Conservation (phyloP, 2,329 filamentous ascomycete species). For the Botrytis fabae region DNA sequence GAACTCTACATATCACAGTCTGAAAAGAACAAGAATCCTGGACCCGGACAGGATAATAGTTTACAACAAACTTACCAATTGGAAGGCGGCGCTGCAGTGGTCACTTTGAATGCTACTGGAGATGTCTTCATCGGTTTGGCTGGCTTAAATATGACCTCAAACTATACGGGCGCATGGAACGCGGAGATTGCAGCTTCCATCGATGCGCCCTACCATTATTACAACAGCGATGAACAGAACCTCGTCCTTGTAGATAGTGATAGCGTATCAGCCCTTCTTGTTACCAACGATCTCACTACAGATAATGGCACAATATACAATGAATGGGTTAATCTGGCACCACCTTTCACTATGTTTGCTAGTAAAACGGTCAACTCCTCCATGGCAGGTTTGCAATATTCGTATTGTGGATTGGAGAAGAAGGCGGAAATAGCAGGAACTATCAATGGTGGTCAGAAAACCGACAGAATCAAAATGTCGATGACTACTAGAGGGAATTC, state of each 20-base stretch:
- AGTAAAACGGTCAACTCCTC: slow-evolving; percentile 59
- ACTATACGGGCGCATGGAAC: slow-evolving; percentile 65
- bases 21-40: slow-evolving; percentile 62
- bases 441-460: slow-evolving; percentile 48
- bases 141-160: slow-evolving; percentile 61
- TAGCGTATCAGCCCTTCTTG: slow-evolving; percentile 72
- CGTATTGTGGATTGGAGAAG: slow-evolving; percentile 76
- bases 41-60: slow-evolving; percentile 48
- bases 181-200: slow-evolving; percentile 81
- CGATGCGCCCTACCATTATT: slow-evolving; percentile 74
- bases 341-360: slow-evolving; percentile 78
- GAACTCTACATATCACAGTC: slow-evolving; percentile 74
- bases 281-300: slow-evolving; percentile 70
- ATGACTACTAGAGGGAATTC: slow-evolving; percentile 70
- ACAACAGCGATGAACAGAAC: slow-evolving; percentile 46
- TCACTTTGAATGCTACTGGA: slow-evolving; percentile 59
- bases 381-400: slow-evolving; percentile 71
- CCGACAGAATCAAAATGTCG: slow-evolving; percentile 53
- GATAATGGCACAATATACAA: slow-evolving; percentile 50
- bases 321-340: slow-evolving; percentile 55
- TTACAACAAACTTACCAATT: slow-evolving; percentile 32
- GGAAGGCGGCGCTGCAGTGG: slow-evolving; percentile 46
- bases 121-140: slow-evolving; percentile 76
- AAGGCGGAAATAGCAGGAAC: slow-evolving; percentile 63
- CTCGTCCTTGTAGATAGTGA: slow-evolving; percentile 86